Evolutionary conservation across 805 yeast species (phyloP), one percentile per base, ranked within the genome.

Genomic region (Ascoidea asiatica): DNA sequence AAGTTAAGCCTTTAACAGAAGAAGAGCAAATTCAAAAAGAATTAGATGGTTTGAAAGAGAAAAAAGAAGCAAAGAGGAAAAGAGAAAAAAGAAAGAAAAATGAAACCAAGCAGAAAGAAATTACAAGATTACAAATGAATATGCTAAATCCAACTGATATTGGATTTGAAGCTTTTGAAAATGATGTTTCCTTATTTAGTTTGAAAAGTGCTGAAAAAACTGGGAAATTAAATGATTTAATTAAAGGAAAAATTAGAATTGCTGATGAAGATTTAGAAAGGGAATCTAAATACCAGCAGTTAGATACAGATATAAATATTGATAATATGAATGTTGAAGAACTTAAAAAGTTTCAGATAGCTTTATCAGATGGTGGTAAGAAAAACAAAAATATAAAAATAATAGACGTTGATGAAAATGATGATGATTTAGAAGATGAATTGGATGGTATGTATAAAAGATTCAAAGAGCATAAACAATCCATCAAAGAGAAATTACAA

Each of bases 81-180:
- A 78, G 97, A 57, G 95, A 82, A 53, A 85, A 80, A 62, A 80
- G 95, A 61, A 78, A 71, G 53, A 74, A 75, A 44, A 88, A 92
- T 59, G 96, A 89, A 63, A 52, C 62, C 50, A 87, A 86, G 56
- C 95, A 87, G 60, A 85, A 83, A 61, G 97, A 90, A 58, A 75
- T 90, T 41, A 70, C 73, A 42, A 77, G 97, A 66, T 81, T 87
- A 84, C 97, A 92, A 65, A 81, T 92, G 90, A 86, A 85, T 61
- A 89, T 92, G 95, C 68, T 84, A 47, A 85, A 96, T 5, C 95
- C 95, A 56, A 76, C 73, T 66, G 95, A 88, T 56, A 79, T 92
- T 50, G 97, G 97, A 73, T 70, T 86, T 44, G 98, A 92, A 59
- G 95, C 96, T 17, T 90, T 86, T 17, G 73, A 74, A 44, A 69